These are phyloP conservation scores for Fusarium duplospermum DNA, from an alignment of 2,329 filamentous ascomycete species.

Conservation along the genomic window DNA sequence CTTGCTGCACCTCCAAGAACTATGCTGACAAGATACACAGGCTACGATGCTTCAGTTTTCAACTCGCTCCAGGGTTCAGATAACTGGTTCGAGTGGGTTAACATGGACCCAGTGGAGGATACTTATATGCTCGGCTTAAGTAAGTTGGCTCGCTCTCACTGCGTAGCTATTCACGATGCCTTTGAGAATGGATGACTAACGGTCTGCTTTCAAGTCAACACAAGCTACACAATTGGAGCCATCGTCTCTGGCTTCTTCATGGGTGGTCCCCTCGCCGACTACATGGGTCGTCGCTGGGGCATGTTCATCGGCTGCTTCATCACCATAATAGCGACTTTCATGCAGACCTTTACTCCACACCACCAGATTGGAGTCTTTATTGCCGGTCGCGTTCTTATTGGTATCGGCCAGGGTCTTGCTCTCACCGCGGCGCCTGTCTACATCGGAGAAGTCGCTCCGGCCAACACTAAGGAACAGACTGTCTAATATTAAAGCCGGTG, in stretches of 20 bases:
- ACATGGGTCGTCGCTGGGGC: constrained; percentile 48
- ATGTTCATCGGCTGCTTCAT: constrained; percentile 72
- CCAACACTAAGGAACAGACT: constrained; percentile 43
- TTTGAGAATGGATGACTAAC: not conserved
- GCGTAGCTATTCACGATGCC: too few relatives aligned
- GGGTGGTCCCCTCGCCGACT: not conserved
- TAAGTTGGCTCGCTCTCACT: not conserved
- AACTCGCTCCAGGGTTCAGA: constrained; percentile 74
- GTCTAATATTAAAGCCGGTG: not conserved
- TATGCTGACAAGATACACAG: not conserved
- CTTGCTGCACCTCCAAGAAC: not conserved
- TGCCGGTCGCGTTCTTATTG: constrained; percentile 73
- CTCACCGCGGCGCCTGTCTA: constrained; percentile 75
- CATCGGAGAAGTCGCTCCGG: constrained; percentile 73
- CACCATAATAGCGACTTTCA: constrained; percentile 74
- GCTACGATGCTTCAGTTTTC: constrained; percentile 76
- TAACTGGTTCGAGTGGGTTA: constrained; percentile 73
- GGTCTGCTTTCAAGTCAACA: constrained; percentile 59
- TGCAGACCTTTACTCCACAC: constrained; percentile 72
- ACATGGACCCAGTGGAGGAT: constrained; percentile 50
- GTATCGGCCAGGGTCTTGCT: constrained; percentile 75
- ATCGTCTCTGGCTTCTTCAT: constrained; percentile 74
- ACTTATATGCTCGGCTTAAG: constrained; percentile 51
- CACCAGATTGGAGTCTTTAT: constrained; percentile 73
- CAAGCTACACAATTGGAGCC: constrained; percentile 74